These are phyloP conservation scores for Trypanosoma conorhini DNA, from an alignment of 208 protist species.

Conservation along the genomic window DNA sequence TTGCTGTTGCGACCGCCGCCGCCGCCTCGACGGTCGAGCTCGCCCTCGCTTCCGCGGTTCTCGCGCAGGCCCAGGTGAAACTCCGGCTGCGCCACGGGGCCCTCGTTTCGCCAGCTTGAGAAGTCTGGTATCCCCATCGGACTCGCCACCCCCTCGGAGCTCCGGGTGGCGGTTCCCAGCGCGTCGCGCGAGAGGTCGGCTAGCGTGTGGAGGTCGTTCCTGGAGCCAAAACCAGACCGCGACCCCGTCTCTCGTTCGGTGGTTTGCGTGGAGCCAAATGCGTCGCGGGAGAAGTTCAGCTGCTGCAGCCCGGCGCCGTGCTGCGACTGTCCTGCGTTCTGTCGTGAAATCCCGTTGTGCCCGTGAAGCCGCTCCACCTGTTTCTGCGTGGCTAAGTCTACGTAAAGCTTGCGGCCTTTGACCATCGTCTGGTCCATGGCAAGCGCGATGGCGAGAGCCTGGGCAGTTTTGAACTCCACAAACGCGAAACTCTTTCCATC, in stretches of 20 bases:
- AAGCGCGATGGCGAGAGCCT: constrained; percentile 72
- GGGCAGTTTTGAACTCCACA: constrained; percentile 75
- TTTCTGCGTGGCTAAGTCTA: constrained; percentile 77
- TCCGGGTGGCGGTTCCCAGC: constrained; percentile 58
- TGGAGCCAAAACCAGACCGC: constrained; percentile 60
- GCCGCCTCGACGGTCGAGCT: constrained; percentile 30
- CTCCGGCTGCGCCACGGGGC: constrained; percentile 47
- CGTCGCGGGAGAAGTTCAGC: constrained; percentile 61
- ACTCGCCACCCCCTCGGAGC: constrained; percentile 31
- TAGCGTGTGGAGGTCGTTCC: constrained; percentile 40
- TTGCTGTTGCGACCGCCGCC: constrained; percentile 15
- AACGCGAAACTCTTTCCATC: constrained; percentile 85
- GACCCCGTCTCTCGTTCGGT: constrained; percentile 29
- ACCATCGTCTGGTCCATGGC: constrained; percentile 59
- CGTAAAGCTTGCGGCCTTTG: constrained; percentile 72
- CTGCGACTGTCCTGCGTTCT: constrained; percentile 45
- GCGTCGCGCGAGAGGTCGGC: constrained; percentile 71
- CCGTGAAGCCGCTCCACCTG: constrained; percentile 79
- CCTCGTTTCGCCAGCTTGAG: constrained; percentile 61
- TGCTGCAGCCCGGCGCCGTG: constrained; percentile 36
- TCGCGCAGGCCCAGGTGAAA: constrained; percentile 31
- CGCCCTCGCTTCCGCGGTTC: constrained; percentile 32
- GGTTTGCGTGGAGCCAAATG: constrained; percentile 60
- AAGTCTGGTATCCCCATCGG: constrained; percentile 35
- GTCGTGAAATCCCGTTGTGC: constrained; percentile 45